Evolutionary conservation across 768 basidiomycete species (phyloP), one percentile per base, ranked within the genome.

Genomic region (Nidula microcarpa): DNA sequence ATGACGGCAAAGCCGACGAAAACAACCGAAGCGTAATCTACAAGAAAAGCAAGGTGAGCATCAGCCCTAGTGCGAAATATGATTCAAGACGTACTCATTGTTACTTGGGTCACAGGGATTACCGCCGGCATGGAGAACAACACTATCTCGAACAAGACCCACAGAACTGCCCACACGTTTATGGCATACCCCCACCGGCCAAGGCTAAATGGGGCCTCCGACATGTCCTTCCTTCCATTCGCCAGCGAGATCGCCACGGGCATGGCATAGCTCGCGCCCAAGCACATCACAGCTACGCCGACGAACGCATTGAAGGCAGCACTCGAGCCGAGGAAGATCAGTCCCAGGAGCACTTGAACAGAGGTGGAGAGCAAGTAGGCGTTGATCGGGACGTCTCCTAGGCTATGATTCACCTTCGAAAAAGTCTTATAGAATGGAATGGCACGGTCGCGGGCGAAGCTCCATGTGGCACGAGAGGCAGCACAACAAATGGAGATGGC

Each of bases 271-370:
- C 81, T 82, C n/a, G 81, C 77, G 2, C 81, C 81, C 9, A 86
- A 70, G 60, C 84, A 86, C 53, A 86, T 86, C 17, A 85, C 82
- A 0, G 81, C 81, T 3, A 86, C 83, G 10, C 85, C 82, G 4
- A 82, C 78, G 56, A 87, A 86, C 3, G 83, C 85, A 54, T 85
- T 86, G 65, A 87, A 86, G 1, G 84, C 85, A 0, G 81, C 77
- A 45, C 73, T 77, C 0, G 80, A 82, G 10, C 78, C 86, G 17
- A 88, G 79, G 58, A 79, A 82, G 56, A 87, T 80, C 18, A 86
- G 70, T 2, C 84, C 85, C 50, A 87, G 74, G 32, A 85, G 67
- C 0, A 84, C 70, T 48, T 86, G 82, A 39, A 87, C 75, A 3
- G 59, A 52, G 3, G 83, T 82, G 10, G 84, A 83, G 6, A 87